Evolutionary conservation across 1,284 basidiomycete species (phyloP), one percentile per base, ranked within the genome.

Genomic region (Tremellales sp.): DNA sequence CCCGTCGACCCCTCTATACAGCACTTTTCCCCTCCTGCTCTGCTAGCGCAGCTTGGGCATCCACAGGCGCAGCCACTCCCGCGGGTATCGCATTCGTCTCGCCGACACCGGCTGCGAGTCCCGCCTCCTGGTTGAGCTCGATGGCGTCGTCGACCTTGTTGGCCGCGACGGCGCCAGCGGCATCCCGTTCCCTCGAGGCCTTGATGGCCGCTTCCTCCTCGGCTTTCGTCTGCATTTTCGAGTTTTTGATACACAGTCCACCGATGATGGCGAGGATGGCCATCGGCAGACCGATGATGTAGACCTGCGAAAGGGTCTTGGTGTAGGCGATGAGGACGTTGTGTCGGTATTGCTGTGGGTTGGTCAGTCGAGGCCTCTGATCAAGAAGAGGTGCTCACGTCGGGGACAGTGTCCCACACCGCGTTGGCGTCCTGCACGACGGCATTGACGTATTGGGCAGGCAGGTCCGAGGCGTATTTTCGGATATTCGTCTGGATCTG

Each of bases 281-380:
- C 28, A 57, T 52, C 2, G 71, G 68, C 7, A 73, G 50, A 16
- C 60, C 68, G 41, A 70, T 64, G 35, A 70, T 51, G 51, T 64
- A 73, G 6, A 66, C 63, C 22, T 56, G 37, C 18, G 60, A 56
- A 6, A 73, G 47, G 1, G 69, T 58, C 43, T 69, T 57, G 39
- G 53, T 54, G 54, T 73, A 73, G 9, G 66, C 68, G 2, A 49
- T 32, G 26, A 73, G 59, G 6, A 62, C 60, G 6, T 36, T 45
- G 2, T 45, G 34, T 10, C 61, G 57, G 38, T 48, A 48, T 12
- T 48, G 53, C 55, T 60, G 34, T 13, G 25, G 19, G 4, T 19
- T n/a, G n/a, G n/a, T n/a, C n/a, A n/a, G n/a, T 9, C 12, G 24
- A 38, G 35, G 9, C 12, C 12, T 18, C 3, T 13, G 8, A 10